Evolutionary conservation across 106 monocot genomes (phyloP), one percentile per base, ranked within the genome.

Genomic region (Platanthera guangdongensis): DNA sequence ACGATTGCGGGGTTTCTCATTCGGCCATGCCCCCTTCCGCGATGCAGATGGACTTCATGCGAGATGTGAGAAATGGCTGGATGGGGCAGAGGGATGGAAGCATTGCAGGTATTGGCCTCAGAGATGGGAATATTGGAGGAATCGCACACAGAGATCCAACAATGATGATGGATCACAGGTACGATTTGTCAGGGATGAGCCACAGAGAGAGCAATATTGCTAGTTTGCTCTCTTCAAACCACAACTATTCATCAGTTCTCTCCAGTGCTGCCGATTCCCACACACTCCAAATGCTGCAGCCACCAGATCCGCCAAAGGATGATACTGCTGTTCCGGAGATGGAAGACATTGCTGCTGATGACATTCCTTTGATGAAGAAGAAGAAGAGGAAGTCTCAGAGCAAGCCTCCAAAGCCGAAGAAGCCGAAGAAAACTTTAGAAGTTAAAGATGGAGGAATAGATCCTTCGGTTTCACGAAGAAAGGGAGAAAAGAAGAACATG

Each of bases 371-470:
- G 52, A 10, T 47, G 84, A 70, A 54, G 83, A 68, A 9, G 21
- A 72, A 5, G 46, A 90, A 88, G 85, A 94, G 88, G 77, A 74
- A 77, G 60, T 68, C 77, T 4, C 28, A 78, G 69, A 62, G 39
- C 12, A 82, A 83, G 63, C 5, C 72, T 19, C 80, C 85, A 12
- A 94, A 89, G 70, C 84, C 81, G 1, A 91, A 82, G 82, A 94
- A 89, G 72, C 78, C 84, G 4, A 94, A 83, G 68, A 94, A 91
- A 72, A 53, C 47, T 62, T 50, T 68, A 22, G 78, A 50, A 28
- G 71, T 74, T 46, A 77, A 55, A 19, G 83, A 72, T 59, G 86
- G 67, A 0, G 3, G 57, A 46, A 65, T 67, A 5, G 77, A 76
- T 72, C 51, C 64, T 28, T 15, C 73, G 1, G 73, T 53, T 0